phyloP scores from a whole-genome alignment of 345 rosid species.

The Lumnitzera racemosa region DNA sequence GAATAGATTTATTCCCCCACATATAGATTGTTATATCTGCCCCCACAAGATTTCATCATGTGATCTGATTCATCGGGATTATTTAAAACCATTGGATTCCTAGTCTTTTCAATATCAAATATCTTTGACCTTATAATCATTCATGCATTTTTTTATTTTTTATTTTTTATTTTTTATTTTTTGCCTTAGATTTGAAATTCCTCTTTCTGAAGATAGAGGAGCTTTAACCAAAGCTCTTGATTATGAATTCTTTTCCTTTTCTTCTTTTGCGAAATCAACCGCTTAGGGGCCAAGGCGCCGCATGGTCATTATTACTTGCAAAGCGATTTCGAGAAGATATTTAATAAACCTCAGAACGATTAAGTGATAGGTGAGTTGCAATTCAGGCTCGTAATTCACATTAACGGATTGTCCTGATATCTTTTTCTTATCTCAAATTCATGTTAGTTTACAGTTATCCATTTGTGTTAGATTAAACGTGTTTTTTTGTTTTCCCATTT shows the following conservation, averaged over 20 bases:
- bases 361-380: too few relatives aligned
- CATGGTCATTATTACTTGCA: not conserved
- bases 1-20: slow-evolving; percentile 15
- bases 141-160: not conserved
- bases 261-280: too few relatives aligned
- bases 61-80: slow-evolving; percentile 7
- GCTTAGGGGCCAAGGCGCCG: not conserved
- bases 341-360: too few relatives aligned
- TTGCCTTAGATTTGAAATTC: not conserved
- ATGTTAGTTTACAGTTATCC: too few relatives aligned
- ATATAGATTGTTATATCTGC: slow-evolving; percentile 17
- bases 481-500: too few relatives aligned
- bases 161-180: not conserved
- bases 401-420: too few relatives aligned
- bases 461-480: too few relatives aligned
- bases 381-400: too few relatives aligned
- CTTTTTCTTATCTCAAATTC: too few relatives aligned
- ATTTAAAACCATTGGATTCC: slow-evolving; percentile 28
- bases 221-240: not conserved
- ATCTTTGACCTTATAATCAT: not conserved
- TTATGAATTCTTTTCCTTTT: not conserved
- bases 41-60: slow-evolving; percentile 20
- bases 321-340: not conserved
- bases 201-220: not conserved
- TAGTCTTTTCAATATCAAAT: slow-evolving; percentile 4